phyloP scores from a whole-genome alignment of 2,329 filamentous ascomycete species.

The Periglandula ipomoeae region DNA sequence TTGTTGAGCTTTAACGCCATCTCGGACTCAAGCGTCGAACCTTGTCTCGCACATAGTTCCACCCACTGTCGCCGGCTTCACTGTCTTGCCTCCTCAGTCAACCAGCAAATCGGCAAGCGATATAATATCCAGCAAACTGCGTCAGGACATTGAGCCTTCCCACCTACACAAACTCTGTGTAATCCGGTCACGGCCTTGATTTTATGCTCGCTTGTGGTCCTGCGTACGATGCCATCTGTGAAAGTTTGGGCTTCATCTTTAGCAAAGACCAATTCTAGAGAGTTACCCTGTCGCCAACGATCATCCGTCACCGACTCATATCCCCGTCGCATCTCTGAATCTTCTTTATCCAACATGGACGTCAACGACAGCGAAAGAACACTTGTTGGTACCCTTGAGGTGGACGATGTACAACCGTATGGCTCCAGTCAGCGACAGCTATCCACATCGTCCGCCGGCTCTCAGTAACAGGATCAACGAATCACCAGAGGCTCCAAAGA shows the following conservation, averaged over 20 bases:
- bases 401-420: neutral
- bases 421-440: neutral
- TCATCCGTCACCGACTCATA: neutral
- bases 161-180: no score
- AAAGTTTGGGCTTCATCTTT: conserved; percentile 4
- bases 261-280: neutral
- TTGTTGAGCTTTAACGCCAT: no score
- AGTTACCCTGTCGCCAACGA: neutral
- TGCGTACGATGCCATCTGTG: conserved; percentile 5
- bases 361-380: conserved; percentile 8
- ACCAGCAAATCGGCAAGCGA: no score
- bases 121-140: no score
- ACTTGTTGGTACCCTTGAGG: conserved; percentile 2
- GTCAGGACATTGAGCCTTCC: no score
- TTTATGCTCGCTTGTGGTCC: neutral
- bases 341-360: neutral
- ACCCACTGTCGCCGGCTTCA: no score
- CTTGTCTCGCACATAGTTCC: no score
- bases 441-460: neutral
- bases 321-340: neutral
- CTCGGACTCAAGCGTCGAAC: no score
- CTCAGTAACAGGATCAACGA: neutral
- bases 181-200: neutral
- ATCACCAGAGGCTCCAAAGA: neutral
- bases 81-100: no score